These are phyloP conservation scores for Saccharomyces hybrid DNA, from an alignment of 1,139 yeast genomes.

Conservation along the genomic window DNA sequence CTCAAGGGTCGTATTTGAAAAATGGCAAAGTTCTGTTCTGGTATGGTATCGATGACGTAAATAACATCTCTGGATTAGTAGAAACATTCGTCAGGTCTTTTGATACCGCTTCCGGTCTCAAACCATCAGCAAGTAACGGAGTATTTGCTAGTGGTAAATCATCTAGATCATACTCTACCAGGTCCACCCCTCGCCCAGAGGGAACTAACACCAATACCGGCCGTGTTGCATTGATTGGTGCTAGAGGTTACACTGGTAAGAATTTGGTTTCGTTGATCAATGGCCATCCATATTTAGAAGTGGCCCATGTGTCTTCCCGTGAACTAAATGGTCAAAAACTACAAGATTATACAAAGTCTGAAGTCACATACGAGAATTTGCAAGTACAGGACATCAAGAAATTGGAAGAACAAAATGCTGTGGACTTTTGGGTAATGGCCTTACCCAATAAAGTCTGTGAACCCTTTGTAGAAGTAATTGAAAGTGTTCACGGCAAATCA, in stretches of 20 bases:
- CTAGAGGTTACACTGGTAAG: conserved; percentile 96
- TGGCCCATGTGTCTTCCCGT: conserved; percentile 91
- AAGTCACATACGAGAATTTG: conserved; percentile 74
- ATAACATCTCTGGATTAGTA: conserved; percentile 58
- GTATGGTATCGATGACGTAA: conserved; percentile 75
- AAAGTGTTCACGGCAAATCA: conserved; percentile 52
- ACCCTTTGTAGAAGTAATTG: conserved; percentile 93
- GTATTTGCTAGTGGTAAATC: conserved; percentile 32
- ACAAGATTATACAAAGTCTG: conserved; percentile 75
- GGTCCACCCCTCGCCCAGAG: conserved; percentile 63
- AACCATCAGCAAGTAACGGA: conserved; percentile 17
- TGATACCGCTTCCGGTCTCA: conserved; percentile 11
- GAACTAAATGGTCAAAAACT: conserved; percentile 84
- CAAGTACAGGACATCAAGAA: conserved; percentile 77
- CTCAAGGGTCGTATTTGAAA: conserved; percentile 88
- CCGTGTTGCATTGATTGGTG: conserved; percentile 86
- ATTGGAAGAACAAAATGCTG: conserved; percentile 66
- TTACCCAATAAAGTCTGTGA: conserved; percentile 96
- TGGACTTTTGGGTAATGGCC: conserved; percentile 99
- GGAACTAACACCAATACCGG: conserved; percentile 59
- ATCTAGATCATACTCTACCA: conserved; percentile 33
- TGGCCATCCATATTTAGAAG: conserved; percentile 76
- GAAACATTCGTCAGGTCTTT: conserved; percentile 46
- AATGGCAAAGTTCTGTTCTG: conserved; percentile 88
- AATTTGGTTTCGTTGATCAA: conserved; percentile 82